Evolutionary conservation across 371 early-diverging fungal species (phyloP), one percentile per base, ranked within the genome.

Genomic region (Mucor piriformis): DNA sequence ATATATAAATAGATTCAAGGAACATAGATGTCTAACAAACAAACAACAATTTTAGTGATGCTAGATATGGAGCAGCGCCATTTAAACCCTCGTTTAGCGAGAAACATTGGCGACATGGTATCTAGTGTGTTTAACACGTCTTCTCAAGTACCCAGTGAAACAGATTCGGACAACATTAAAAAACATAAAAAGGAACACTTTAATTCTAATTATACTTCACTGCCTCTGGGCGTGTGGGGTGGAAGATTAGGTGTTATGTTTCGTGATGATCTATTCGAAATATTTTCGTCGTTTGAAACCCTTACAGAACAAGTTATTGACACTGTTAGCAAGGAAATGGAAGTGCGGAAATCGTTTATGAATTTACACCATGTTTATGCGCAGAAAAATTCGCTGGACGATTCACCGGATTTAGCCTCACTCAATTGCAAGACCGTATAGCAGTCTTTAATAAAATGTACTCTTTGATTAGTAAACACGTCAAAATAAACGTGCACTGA

Each of bases 211-310:
- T 72, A 78, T 29, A 66, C 54, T 2, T 78, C 79, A 7, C 27
- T 78, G 32, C 79, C 79, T 2, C 32, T 78, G 11, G 79, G 79
- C 1, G 49, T 64, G 10, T 78, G 79, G 79, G 79, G 72, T n/a
- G 79, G 79, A 12, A 50, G 63, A 33, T 34, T 78, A 18, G 79
- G 79, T 3, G 72, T 74, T 29, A 69, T 78, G 59, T 74, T 75
- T 50, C 54, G 66, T 25, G 74, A 78, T 25, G 71, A 70, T 50
- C 46, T 75, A 5, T 52, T 66, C 33, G 60, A 61, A 58, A 13
- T 38, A 35, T 23, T 40, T 46, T 35, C 43, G 5, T 12, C 1
- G 2, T 46, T 25, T 27, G 46, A 59, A 34, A 46, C 20, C 6
- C 16, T 44, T 4, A 18, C 24, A 12, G 42, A 40, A 11, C n/a